Evolutionary conservation across 257 asterid genomes (phyloP), one percentile per base, ranked within the genome.

Genomic region (Fraxinus cuspidata): DNA sequence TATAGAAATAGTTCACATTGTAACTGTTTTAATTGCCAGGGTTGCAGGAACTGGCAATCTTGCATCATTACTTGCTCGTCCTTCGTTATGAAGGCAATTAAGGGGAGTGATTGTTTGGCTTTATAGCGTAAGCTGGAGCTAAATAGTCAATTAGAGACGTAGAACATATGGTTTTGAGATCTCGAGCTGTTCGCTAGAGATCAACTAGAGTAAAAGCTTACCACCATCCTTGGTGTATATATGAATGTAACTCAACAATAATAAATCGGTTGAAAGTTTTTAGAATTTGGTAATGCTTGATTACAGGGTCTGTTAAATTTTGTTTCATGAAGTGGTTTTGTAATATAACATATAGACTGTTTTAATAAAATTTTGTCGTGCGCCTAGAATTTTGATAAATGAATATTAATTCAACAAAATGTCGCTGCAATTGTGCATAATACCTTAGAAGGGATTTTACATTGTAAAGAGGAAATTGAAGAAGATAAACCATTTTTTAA

Each of bases 21-120:
- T 12, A 27, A 2, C 69, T 4, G 19, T 47, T 44, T 15, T 12
- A 28, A 11, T 47, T 72, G 40, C 65, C 13, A 23, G 23, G 65
- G 70, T 23, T 68, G 42, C 31, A 69, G 80, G 80, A 21, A 77
- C 69, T 21, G 18, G 64, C 25, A 77, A 15, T 49, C 38, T 76
- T 76, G 15, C 25, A 77, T 73, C 28, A 58, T 69, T 47, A 21
- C 38, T 44, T 66, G 13, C 21, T 40, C 37, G 34, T 32, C 56
- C 25, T n/a, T 67, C 70, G 19, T 37, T 16, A 2, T 25, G 44
- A 25, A 18, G 47, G 71, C 73, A 3, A 37, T 18, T 70, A 7
- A 0, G 47, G 35, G 6, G 71, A 71, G 35, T 38, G 42, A 56
- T 25, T 18, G 37, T 35, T 31, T 18, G 37, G 70, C 53, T 31